Evolutionary conservation across 164 flowering plant genomes (phyloP).

Genomic region (Tetrastigma voinierianum): DNA sequence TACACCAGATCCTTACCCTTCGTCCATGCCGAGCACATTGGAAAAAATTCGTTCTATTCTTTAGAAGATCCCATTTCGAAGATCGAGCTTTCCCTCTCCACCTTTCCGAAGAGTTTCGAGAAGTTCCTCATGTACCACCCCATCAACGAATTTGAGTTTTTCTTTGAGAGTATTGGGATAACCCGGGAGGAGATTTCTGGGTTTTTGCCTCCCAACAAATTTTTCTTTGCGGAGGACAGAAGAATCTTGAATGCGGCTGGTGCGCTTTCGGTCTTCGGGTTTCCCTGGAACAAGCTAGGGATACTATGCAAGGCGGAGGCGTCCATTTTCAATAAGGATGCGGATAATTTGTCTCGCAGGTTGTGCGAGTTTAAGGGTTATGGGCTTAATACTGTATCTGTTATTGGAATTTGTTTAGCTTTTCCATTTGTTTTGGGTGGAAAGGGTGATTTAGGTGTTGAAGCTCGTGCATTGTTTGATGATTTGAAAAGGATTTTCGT

Average conservation of each 20-base stretch:
- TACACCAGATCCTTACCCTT: slow-evolving; percentile 51
- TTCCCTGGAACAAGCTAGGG: slow-evolving; percentile 73
- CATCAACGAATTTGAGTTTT: slow-evolving; percentile 61
- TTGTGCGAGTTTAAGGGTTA: slow-evolving; percentile 26
- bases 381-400: slow-evolving; percentile 42
- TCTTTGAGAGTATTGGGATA: slow-evolving; percentile 72
- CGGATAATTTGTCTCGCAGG: slow-evolving; percentile 24
- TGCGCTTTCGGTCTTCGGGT: slow-evolving; percentile 45
- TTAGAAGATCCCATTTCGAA: slow-evolving; percentile 36
- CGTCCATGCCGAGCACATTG: slow-evolving; percentile 59
- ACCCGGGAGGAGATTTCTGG: slow-evolving; percentile 22
- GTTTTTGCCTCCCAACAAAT: slow-evolving; percentile 37
- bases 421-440: slow-evolving; percentile 54
- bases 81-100: slow-evolving; percentile 26
- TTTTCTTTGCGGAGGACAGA: slow-evolving; percentile 46
- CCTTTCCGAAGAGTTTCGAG: slow-evolving; percentile 27
- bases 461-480: slow-evolving; percentile 35
- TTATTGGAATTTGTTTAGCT: slow-evolving; percentile 58
- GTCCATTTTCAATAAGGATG: slow-evolving; percentile 36
- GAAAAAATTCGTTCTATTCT: slow-evolving; percentile 39
- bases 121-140: slow-evolving; percentile 68
- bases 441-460: slow-evolving; percentile 20
- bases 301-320: slow-evolving; percentile 41
- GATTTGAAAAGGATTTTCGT: slow-evolving; percentile 52
- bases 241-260: slow-evolving; percentile 33